Percentiles rank a stretch among this genome's conserved stretches.
Conservation (phyloP, 371 early-diverging fungal species). For the Rhizomucor pusillus region DNA sequence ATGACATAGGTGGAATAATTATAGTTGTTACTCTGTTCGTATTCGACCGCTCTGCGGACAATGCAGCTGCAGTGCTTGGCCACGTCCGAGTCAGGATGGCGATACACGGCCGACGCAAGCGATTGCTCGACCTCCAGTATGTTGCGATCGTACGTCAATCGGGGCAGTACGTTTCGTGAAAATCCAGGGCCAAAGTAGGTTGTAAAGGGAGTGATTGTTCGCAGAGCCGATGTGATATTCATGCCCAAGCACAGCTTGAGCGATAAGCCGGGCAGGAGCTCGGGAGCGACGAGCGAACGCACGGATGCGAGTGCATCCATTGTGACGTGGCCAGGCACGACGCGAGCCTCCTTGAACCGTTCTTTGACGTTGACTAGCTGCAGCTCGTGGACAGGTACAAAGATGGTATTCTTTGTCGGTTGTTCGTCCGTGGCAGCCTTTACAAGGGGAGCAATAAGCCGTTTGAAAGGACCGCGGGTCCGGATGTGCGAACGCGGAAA, state of each 20-base stretch:
- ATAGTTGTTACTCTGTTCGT: constrained; percentile 24
- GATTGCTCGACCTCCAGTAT: constrained; percentile 50
- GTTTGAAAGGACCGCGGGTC: constrained; percentile 55
- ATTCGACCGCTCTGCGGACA: constrained; percentile 56
- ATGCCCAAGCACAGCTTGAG: constrained; percentile 70
- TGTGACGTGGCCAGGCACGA: constrained; percentile 41
- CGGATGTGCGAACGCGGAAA: constrained; percentile 45
- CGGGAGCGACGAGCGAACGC: constrained; percentile 58
- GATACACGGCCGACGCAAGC: constrained; percentile 53
- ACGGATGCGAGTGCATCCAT: constrained; percentile 64
- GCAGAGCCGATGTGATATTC: constrained; percentile 70
- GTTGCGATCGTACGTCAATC: constrained; percentile 39
- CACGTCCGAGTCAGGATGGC: constrained; percentile 51
- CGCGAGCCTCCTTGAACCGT: constrained; percentile 44
- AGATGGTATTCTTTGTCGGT: constrained; percentile 22
- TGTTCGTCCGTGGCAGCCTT: constrained; percentile 18
- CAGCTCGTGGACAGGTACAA: constrained; percentile 67
- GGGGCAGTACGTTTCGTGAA: constrained; percentile 44
- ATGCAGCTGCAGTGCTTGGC: constrained; percentile 71
- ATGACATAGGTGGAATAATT: constrained; percentile 54
- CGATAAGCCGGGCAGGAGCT: constrained; percentile 35
- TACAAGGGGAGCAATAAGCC: constrained; percentile 25
- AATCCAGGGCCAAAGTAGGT: constrained; percentile 67
- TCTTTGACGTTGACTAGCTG: constrained; percentile 61
- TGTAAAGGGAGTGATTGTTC: constrained; percentile 70